A percentile compares a stretch with the other conserved stretches of the same genome.
phyloP scores from a whole-genome alignment of 768 basidiomycete genomes.

The Collybiopsis luxurians region DNA sequence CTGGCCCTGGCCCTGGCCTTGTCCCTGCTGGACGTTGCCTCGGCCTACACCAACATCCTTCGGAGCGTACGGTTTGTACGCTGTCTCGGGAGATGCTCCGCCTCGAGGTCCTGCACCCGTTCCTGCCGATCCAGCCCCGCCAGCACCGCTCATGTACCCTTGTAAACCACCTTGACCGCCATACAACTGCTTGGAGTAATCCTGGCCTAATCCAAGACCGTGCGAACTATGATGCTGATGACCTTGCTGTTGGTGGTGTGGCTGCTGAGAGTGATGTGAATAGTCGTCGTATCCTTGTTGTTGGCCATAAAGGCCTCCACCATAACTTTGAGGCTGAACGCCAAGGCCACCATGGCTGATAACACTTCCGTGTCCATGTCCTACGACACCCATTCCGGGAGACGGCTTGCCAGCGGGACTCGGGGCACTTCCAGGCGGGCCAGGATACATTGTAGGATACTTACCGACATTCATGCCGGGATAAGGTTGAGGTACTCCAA shows the following conservation, averaged over 20 bases:
- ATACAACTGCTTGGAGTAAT: constrained; percentile 25
- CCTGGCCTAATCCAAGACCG: constrained; percentile 21
- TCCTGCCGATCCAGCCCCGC: constrained; percentile 29
- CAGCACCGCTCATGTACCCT: constrained; percentile 21
- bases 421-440: constrained; percentile 62
- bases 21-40: constrained; percentile 39
- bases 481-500: constrained; percentile 41
- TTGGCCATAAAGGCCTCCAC: constrained; percentile 12
- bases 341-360: constrained; percentile 18
- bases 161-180: constrained; percentile 38
- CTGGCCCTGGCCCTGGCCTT: constrained; percentile 43
- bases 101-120: constrained; percentile 47
- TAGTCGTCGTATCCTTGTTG: constrained; percentile 42
- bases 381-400: constrained; percentile 44
- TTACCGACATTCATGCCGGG: constrained; percentile 54
- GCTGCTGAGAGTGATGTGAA: constrained; percentile 49
- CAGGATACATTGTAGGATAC: constrained; percentile 73
- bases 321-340: constrained; percentile 37
- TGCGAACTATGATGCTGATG: constrained; percentile 25
- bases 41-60: constrained; percentile 60
- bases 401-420: constrained; percentile 60
- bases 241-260: constrained; percentile 49
- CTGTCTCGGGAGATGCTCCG: constrained; percentile 63
- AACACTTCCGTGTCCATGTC: constrained; percentile 5
- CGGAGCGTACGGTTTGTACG: constrained; percentile 73